Percentiles rank a stretch among this genome's conserved stretches.
These are phyloP conservation scores for Zygosaccharomyces siamensis DNA, from an alignment of 805 yeast species.

Conservation along the genomic window DNA sequence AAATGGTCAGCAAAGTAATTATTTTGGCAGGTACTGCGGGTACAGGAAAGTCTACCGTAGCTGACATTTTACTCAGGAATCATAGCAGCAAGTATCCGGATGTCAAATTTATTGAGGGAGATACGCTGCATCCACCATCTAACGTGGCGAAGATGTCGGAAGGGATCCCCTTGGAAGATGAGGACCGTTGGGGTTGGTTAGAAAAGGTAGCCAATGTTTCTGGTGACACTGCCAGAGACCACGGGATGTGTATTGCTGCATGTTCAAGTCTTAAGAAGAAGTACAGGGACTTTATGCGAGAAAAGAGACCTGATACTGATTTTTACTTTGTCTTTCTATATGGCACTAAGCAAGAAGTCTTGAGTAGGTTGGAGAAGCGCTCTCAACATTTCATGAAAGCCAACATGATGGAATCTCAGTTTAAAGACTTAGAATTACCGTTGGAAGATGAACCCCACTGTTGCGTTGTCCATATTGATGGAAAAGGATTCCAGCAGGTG, in stretches of 20 bases:
- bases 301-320: conserved; percentile 31
- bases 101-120: conserved; percentile 79
- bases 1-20: conserved; percentile 35
- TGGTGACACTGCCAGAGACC: conserved; percentile 36
- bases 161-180: conserved; percentile 80
- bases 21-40: conserved; percentile 96
- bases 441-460: conserved; percentile 33
- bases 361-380: conserved; percentile 57
- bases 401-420: conserved; percentile 77
- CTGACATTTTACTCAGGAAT: conserved; percentile 43
- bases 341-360: conserved; percentile 57
- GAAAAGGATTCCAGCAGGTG: conserved; percentile 21
- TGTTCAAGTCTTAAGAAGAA: conserved; percentile 79
- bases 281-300: conserved; percentile 62
- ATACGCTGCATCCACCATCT: conserved; percentile 61
- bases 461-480: conserved; percentile 30
- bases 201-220: conserved; percentile 43
- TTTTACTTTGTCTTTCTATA: conserved; percentile 64
- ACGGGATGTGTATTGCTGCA: conserved; percentile 49
- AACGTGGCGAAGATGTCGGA: conserved; percentile 80
- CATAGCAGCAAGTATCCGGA: conserved; percentile 29
- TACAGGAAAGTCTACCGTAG: conserved; percentile 86
- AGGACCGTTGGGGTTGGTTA: conserved; percentile 92
- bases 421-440: conserved; percentile 71
- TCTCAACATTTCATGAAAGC: conserved; percentile 82